A percentile compares a stretch with the other conserved stretches of the same genome.
Evolutionary conservation across 2,329 filamentous ascomycete species (phyloP).

Genomic region (Lasiodiplodia sp.): DNA sequence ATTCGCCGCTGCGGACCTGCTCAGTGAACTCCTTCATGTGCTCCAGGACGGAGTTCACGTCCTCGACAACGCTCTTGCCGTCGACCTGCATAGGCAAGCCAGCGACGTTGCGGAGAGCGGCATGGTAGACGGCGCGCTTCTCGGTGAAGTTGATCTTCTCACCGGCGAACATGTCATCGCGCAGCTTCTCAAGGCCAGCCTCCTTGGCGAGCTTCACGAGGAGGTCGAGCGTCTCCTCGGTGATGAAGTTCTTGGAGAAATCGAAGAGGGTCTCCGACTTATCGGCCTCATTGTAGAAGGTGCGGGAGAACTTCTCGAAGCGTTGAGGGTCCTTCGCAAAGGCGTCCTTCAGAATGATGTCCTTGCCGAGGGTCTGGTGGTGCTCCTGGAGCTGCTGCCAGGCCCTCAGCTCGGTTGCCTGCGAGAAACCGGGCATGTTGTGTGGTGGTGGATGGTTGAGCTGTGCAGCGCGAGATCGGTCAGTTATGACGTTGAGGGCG

Average conservation of each 20-base stretch:
- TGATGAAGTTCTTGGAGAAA: slow-evolving; percentile 99
- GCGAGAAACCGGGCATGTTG: slow-evolving; percentile 71
- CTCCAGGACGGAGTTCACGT: slow-evolving; percentile 86
- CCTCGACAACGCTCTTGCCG: slow-evolving; percentile 91
- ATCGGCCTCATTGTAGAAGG: slow-evolving; percentile 80
- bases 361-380: slow-evolving; percentile 84
- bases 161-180: slow-evolving; percentile 96
- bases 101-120: slow-evolving; percentile 87
- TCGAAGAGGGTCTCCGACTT: slow-evolving; percentile 92
- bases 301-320: slow-evolving; percentile 88
- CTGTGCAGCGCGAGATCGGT: slow-evolving; percentile 15
- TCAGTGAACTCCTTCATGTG: slow-evolving; percentile 99
- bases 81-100: slow-evolving; percentile 85
- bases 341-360: slow-evolving; percentile 90
- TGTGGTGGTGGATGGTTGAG: slow-evolving; percentile 21
- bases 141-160: slow-evolving; percentile 99
- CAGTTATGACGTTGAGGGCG: slow-evolving; percentile 29
- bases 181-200: slow-evolving; percentile 88
- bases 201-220: slow-evolving; percentile 91
- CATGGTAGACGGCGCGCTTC: slow-evolving; percentile 93
- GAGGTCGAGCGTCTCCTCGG: slow-evolving; percentile 86
- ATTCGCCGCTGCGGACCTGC: slow-evolving; percentile 90
- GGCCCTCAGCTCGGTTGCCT: slow-evolving; percentile 83
- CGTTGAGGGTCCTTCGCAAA: slow-evolving; percentile 88
- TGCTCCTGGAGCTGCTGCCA: slow-evolving; percentile 93